Evolutionary conservation across 2,329 filamentous ascomycete genomes (phyloP).

Genomic region (Neopestalotiopsis clavispora): DNA sequence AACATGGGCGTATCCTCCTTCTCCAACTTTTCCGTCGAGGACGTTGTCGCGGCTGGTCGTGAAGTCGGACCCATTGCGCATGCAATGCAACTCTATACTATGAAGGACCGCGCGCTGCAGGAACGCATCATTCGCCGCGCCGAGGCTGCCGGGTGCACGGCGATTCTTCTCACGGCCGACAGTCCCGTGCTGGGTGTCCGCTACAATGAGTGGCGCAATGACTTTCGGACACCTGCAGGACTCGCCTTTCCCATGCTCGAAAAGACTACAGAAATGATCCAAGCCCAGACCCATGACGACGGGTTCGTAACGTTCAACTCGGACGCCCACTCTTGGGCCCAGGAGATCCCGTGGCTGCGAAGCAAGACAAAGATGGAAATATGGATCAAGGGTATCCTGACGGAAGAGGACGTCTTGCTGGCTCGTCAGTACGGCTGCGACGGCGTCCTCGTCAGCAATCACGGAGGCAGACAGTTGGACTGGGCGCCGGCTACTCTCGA

Average conservation of each 20-base stretch:
- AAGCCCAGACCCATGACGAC: conserved; percentile 26
- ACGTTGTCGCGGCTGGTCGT: conserved; percentile 37
- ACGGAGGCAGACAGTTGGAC: conserved; percentile 52
- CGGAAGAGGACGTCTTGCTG: conserved; percentile 43
- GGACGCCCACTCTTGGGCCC: conserved; percentile 47
- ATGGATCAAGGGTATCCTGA: conserved; percentile 36
- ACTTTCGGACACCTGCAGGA: conserved; percentile 49
- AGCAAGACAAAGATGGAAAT: conserved; percentile 53
- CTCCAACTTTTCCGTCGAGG: conserved; percentile 39
- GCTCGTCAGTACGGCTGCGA: conserved; percentile 42
- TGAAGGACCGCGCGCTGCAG: conserved; percentile 50
- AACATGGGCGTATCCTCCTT: conserved; percentile 54
- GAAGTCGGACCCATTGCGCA: conserved; percentile 42
- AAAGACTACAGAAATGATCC: conserved; percentile 21
- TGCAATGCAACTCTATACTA: conserved; percentile 57
- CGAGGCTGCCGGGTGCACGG: conserved; percentile 50
- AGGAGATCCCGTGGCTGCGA: conserved; percentile 55
- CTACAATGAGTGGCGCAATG: conserved; percentile 54
- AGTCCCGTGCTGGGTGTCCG: conserved; percentile 55
- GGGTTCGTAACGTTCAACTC: conserved; percentile 31
- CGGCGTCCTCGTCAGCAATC: conserved; percentile 50
- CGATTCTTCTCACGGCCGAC: conserved; percentile 57
- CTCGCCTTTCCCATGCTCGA: conserved; percentile 23
- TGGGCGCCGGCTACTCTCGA: conserved; percentile 49
- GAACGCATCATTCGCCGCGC: conserved; percentile 46